Percentiles rank a stretch among this genome's conserved stretches.
phyloP scores from a whole-genome alignment of 495 filamentous ascomycete genomes.

The Neurospora sp. region DNA sequence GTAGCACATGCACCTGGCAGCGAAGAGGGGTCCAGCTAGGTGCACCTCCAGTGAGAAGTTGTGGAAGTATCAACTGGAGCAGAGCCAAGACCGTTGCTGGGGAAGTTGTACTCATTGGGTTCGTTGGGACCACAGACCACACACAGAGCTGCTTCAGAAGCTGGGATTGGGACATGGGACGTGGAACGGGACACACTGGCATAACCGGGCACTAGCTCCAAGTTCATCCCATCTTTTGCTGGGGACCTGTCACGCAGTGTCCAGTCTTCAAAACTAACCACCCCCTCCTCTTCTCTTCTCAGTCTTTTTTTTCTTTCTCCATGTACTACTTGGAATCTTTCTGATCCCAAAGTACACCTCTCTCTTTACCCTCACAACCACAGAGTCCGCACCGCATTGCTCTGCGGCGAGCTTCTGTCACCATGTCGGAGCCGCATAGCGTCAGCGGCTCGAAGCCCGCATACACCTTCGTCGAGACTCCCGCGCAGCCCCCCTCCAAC shows the following conservation, averaged over 20 bases:
- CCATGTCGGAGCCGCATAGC: constrained; percentile 35
- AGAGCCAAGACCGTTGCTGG: not conserved
- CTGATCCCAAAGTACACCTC: constrained; percentile 3
- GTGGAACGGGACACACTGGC: not conserved
- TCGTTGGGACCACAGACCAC: not conserved
- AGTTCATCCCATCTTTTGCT: not conserved
- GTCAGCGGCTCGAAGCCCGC: constrained; percentile 43
- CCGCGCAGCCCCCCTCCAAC: constrained; percentile 47
- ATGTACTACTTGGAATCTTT: not conserved
- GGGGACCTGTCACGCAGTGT: not conserved
- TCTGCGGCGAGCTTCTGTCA: constrained; percentile 14
- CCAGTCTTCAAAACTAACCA: not conserved
- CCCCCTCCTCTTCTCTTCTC: not conserved
- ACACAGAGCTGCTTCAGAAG: not conserved
- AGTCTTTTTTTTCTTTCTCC: not conserved
- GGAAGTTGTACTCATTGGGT: not conserved
- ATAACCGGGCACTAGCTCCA: not conserved
- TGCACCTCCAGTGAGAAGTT: not conserved
- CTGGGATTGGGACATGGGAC: not conserved
- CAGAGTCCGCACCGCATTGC: constrained; percentile 5
- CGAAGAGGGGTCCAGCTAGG: not conserved
- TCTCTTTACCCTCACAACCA: not conserved
- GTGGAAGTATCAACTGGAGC: not conserved
- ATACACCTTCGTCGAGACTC: constrained; percentile 73
- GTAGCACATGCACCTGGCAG: not conserved